These are phyloP conservation scores for Colletotrichum musicola DNA, from an alignment of 2,329 filamentous ascomycete genomes.

Conservation along the genomic window DNA sequence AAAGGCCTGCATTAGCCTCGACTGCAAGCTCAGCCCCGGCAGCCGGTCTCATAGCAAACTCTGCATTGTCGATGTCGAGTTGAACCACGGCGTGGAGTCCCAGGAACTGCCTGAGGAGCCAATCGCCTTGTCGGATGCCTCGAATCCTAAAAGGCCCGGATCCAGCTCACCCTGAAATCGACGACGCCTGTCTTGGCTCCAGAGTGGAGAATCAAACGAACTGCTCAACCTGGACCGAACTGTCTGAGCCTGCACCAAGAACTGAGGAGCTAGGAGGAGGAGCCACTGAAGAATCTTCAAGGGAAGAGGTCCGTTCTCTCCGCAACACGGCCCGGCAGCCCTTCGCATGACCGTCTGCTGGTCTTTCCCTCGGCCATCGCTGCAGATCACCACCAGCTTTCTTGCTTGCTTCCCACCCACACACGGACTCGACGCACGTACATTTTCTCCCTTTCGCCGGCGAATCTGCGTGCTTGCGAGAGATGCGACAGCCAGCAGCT, in stretches of 20 bases:
- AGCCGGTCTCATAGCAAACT: slow-evolving; percentile 36
- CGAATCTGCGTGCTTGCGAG: background rate
- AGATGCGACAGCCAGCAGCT: background rate
- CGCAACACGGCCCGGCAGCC: slow-evolving; percentile 12
- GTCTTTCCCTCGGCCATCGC: background rate
- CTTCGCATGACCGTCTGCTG: slow-evolving; percentile 3
- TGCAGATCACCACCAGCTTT: slow-evolving; percentile 8
- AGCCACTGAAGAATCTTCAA: slow-evolving; percentile 4
- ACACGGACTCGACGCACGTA: slow-evolving; percentile 9
- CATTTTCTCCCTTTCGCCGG: background rate
- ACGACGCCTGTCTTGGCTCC: background rate
- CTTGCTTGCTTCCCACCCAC: background rate
- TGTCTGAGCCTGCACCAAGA: background rate
- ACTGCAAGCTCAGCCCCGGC: slow-evolving; percentile 18
- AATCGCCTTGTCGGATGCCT: slow-evolving; percentile 1
- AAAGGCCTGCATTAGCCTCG: slow-evolving; percentile 21
- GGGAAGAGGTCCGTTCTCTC: background rate
- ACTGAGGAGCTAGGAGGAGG: background rate
- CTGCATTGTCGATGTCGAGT: slow-evolving; percentile 3
- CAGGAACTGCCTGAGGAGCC: background rate
- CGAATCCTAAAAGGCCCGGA: background rate
- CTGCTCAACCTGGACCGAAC: background rate
- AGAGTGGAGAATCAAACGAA: background rate
- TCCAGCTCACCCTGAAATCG: background rate
- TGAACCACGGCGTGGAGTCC: slow-evolving; percentile 1